These are phyloP conservation scores for Paraphoma chrysanthemicola DNA, from an alignment of 2,329 filamentous ascomycete species.

Conservation along the genomic window DNA sequence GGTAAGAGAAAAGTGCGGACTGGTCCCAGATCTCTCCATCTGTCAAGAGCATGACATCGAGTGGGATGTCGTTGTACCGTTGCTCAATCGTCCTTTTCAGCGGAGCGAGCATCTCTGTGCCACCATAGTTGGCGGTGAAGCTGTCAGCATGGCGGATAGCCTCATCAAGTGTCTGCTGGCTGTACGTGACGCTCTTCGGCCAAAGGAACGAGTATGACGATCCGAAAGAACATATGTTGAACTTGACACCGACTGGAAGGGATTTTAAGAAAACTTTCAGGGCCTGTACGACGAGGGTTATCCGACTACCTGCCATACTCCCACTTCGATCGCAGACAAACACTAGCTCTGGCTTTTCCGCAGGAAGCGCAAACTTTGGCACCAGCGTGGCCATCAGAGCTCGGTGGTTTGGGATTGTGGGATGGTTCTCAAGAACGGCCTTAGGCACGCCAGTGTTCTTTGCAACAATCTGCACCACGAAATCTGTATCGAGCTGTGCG, in stretches of 20 bases:
- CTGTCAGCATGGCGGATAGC: conserved; percentile 53
- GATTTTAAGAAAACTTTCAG: conserved; percentile 71
- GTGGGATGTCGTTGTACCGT: conserved; percentile 54
- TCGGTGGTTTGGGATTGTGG: conserved; percentile 65
- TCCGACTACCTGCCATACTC: conserved; percentile 64
- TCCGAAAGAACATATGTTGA: conserved; percentile 76
- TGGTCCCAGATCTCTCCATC: conserved; percentile 64
- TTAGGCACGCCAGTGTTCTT: conserved; percentile 67
- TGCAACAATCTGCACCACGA: conserved; percentile 69
- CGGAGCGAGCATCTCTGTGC: conserved; percentile 61
- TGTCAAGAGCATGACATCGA: conserved; percentile 64
- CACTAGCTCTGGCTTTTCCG: conserved; percentile 67
- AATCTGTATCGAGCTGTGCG: conserved; percentile 67
- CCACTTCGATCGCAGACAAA: conserved; percentile 77
- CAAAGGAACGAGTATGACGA: conserved; percentile 55
- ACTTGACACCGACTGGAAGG: conserved; percentile 67
- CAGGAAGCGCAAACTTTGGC: conserved; percentile 70
- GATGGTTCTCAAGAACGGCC: conserved; percentile 71
- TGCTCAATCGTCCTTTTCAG: conserved; percentile 56
- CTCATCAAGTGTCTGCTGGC: conserved; percentile 51
- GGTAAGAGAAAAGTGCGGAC: conserved; percentile 54
- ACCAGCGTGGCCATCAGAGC: conserved; percentile 76
- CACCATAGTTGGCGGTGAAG: conserved; percentile 59
- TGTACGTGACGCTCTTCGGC: conserved; percentile 56
- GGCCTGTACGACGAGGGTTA: conserved; percentile 61